Base-by-base conservation (phyloP, 1,284 basidiomycete species). In the Mycosarcoma maydis region DNA sequence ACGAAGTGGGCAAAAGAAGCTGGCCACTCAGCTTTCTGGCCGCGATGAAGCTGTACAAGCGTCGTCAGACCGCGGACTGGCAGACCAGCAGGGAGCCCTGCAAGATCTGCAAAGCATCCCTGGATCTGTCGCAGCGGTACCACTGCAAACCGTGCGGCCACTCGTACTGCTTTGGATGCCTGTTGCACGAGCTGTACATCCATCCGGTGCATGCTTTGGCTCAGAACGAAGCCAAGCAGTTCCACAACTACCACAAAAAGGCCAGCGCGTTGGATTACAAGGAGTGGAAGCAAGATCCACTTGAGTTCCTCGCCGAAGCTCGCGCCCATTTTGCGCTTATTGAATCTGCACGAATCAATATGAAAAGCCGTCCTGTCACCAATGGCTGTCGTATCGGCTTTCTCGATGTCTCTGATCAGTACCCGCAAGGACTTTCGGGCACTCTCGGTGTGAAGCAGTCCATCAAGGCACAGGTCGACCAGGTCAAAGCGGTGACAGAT, bases 21-120 rank as follows among this genome's bases (percentile, higher is more conserved):
- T 71, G 62, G 62, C 62, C 68, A 6, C 42, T 61, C 26, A 66
- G 54, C 47, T 71, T 58, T 41, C 38, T 49, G 43, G 68, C 68
- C 19, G 68, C 68, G 8, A 56, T 42, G 47, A 57, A 51, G 16
- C 58, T 71, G 26, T 54, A 43, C 61, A 61, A 46, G 30, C 42
- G 65, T 10, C 56, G 67, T 3, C 39, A 42, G 32, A 50, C 42
- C 1, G 13, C 42, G 2, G 51, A 34, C 0, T 55, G 50, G 49
- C 48, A 29, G 19, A n/a, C 40, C 4, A 47, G 50, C n/a, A 7
- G 40, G 36, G 58, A 50, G 4, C 51, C 48, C 20, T 71, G 68
- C 53, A 61, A 41, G 17, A 48, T 62, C 20, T 71, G 68, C 68
- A 67, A 62, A 16, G 58, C 58, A 8, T 26, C 16, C 0, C 32